Evolutionary conservation across 1,139 yeast species (phyloP), one percentile per base, ranked within the genome.

Genomic region (Diutina neorugosa): DNA sequence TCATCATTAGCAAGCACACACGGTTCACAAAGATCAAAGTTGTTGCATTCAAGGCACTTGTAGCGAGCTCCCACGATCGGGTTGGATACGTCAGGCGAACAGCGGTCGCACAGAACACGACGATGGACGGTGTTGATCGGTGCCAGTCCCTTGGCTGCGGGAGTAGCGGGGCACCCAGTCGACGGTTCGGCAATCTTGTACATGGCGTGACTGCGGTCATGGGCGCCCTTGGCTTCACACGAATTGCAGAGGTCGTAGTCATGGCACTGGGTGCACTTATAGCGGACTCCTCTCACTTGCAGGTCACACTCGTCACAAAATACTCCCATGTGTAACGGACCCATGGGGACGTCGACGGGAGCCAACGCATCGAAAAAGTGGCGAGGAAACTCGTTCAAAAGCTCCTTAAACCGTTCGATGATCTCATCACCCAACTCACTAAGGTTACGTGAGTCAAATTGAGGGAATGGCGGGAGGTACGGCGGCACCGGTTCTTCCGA

Each of bases 21-120:
- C 1, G 58, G 52, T 41, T 72, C 69, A 61, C 89, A 83, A 55
- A 82, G 67, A 59, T 82, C 86, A 63, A 69, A 82, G 59, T 82
- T 76, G 3, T 61, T 56, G 61, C 89, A 83, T 37, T 74, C 74
- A 53, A 74, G 58, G 61, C 89, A 83, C 54, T 74, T 71, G 65
- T 69, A 82, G 57, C 87, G 71, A 14, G 62, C 59, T 0, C 87
- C 87, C 25, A 52, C 60, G 52, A 82, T 69, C 8, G 69, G 69
- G 42, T 63, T 63, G 53, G 65, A 62, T n/a, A 56, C 57, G 18
- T 58, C 53, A 3, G 71, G 69, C 54, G 62, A 57, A 54, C 81
- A 77, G 18, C 67, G 65, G 57, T 79, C 81, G 58, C 84, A 79
- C 51, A 58, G 52, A 19, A 59, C 53, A n/a, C 53, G 19, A 54